Percentiles rank a stretch among this genome's conserved stretches.
Evolutionary conservation across 2,329 filamentous ascomycete genomes (phyloP).

Genomic region (Monilinia aucupariae): DNA sequence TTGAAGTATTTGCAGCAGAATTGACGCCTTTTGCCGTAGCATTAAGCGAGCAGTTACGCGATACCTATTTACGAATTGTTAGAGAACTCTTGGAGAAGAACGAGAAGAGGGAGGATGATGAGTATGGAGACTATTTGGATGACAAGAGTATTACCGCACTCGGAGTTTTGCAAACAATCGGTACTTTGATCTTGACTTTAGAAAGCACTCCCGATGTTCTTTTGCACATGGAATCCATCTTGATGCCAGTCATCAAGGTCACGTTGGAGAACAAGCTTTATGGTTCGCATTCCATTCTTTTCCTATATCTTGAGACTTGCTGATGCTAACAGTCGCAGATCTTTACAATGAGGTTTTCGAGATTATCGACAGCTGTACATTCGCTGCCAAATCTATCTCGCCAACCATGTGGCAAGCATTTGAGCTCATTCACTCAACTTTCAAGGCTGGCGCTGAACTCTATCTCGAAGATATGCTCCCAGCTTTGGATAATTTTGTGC

Average conservation of each 20-base stretch:
- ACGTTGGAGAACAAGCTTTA: conserved; percentile 98
- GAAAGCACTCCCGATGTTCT: conserved; percentile 97
- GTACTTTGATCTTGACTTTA: conserved; percentile 90
- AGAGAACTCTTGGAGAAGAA: conserved; percentile 87
- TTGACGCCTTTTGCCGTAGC: conserved; percentile 95
- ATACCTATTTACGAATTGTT: conserved; percentile 93
- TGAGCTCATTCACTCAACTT: conserved; percentile 91
- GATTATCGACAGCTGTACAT: conserved; percentile 98
- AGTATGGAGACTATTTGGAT: conserved; percentile 86
- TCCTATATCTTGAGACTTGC: conserved; percentile 15
- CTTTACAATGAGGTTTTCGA: conserved; percentile 98
- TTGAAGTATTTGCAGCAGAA: conserved; percentile 96
- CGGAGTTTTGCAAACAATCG: conserved; percentile 94
- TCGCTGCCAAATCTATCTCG: conserved; percentile 92
- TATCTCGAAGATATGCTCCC: conserved; percentile 99
- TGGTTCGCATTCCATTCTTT: conserved; percentile 44
- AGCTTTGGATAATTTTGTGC: conserved; percentile 94
- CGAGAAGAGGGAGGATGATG: conserved; percentile 66
- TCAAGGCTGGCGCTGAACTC: conserved; percentile 93
- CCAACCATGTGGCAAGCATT: conserved; percentile 98
- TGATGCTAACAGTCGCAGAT: conserved; percentile 46
- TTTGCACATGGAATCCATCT: conserved; percentile 84
- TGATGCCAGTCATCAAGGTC: conserved; percentile 95
- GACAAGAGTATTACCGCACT: conserved; percentile 98
- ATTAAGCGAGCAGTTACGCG: conserved; percentile 87